Evolutionary conservation across 1,284 basidiomycete species (phyloP), one percentile per base, ranked within the genome.

Genomic region (Cystobasidium slooffiae): DNA sequence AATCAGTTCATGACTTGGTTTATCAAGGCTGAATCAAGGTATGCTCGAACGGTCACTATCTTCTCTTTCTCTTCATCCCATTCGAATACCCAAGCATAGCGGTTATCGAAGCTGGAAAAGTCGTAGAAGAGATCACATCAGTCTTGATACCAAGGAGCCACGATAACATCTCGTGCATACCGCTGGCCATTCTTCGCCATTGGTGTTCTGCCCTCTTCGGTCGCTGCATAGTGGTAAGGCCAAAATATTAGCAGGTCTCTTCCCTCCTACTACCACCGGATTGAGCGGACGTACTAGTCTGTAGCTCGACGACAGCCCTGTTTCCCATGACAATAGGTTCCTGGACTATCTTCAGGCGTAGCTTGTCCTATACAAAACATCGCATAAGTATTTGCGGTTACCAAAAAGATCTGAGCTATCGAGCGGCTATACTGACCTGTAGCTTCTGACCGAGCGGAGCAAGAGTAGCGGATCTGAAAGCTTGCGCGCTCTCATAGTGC

Each of bases 71-170:
- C 46, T 49, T 43, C 22, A 22, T 67, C 64, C 47, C 51, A 67
- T 56, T 67, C 64, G 37, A 67, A 55, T 10, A 67, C 20, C 64
- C 64, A 67, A 31, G 64, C 53, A 31, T 67, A 67, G 18, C 64
- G 49, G 44, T 67, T 67, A 22, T 67, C 64, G 51, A 67, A 67
- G 6, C 64, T 67, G n/a, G 18, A 22, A 12, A 31, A 20, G 16
- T 7, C 39, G n/a, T 6, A 22, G 16, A 10, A 47, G 20, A 22
- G 14, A 22, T 41, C 7, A 24, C 10, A 14, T 16, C 16, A 14
- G 16, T 58, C 22, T 3, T 3, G 14, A 5, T 22, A 58, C 5
- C 20, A 58, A 51, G 20, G 14, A 16, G 47, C 47, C 20, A 39
- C 31, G 31, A 31, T 31, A 31, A 31, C 1, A 1, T 31, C 31